Base-by-base conservation (phyloP, 2,329 filamentous ascomycete species). In the Pseudopithomyces maydicus region DNA sequence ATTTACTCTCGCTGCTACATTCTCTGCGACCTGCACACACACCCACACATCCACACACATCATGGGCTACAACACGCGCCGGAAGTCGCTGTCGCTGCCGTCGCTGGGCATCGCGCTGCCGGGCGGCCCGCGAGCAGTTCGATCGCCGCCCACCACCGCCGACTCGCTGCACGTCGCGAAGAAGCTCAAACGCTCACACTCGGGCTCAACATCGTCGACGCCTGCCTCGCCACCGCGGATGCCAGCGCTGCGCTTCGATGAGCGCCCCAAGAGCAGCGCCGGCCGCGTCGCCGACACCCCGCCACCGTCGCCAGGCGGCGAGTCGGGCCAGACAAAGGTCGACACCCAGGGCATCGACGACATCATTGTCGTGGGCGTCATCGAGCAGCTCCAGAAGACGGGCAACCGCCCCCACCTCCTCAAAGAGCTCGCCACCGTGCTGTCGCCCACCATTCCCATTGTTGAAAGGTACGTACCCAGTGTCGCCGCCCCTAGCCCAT, bases 21-120 rank as follows among this genome's bases (percentile, higher is more conserved):
- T 45, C 57, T 52, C 36, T 19, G 47, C 35, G 52, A 42, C 14
- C 20, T 38, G 29, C 43, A 36, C 52, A 17, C 26, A 35, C 43
- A 46, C 58, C 54, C 36, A 54, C 60, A 47, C 54, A 33, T 54
- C 56, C 58, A 55, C 36, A 54, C 60, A 47, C 54, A 33, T 54
- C 56, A 97, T 97, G 92, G 90, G 90, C 74, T 97, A 97, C 84
- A 97, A 97, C 79, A 98, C 94, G 67, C 90, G 94, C 79, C 89
- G 93, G 78, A 98, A 98, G 83, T 97, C 92, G 73, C 82, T 99
- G 66, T 97, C 93, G 61, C 83, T 98, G 72, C 90, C 92, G 58
- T 96, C 92, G 66, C 85, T 98, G 70, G 95, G 95, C 75, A 97
- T 98, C 69, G 91, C 95, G 71, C 83, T 97, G 52, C 87, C 87